Evolutionary conservation across 805 yeast genomes (phyloP).

Genomic region (Saccharomycopsis oosterbeekiorum): DNA sequence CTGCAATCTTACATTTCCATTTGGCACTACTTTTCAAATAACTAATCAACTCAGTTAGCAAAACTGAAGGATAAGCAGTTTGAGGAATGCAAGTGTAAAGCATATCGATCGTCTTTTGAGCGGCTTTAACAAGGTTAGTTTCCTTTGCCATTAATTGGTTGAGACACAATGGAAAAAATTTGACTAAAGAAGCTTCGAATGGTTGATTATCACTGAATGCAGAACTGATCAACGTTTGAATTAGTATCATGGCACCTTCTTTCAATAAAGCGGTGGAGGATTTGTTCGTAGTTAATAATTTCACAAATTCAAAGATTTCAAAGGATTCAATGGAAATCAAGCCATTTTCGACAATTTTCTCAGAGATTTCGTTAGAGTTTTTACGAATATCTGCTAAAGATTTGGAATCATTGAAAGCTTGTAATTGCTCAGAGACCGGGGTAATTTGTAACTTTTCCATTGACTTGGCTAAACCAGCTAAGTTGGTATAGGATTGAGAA

Average conservation of each 20-base stretch:
- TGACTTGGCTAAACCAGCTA: constrained; percentile 63
- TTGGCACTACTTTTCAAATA: constrained; percentile 78
- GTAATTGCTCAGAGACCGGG: constrained; percentile 56
- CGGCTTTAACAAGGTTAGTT: constrained; percentile 72
- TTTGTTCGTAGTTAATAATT: constrained; percentile 63
- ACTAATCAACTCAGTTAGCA: constrained; percentile 48
- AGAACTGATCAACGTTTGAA: constrained; percentile 37
- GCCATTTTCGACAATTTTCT: constrained; percentile 37
- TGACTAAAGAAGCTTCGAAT: constrained; percentile 62
- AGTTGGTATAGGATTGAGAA: constrained; percentile 57
- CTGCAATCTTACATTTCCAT: constrained; percentile 85
- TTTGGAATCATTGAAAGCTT: constrained; percentile 39
- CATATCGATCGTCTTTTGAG: constrained; percentile 68
- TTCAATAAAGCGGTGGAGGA: constrained; percentile 55
- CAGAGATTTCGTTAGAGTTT: constrained; percentile 45
- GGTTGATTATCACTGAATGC: constrained; percentile 57
- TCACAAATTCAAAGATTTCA: constrained; percentile 53
- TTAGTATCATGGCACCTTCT: constrained; percentile 61
- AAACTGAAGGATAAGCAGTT: constrained; percentile 67
- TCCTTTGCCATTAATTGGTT: constrained; percentile 84
- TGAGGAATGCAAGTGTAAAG: constrained; percentile 60
- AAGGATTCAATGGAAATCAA: constrained; percentile 45
- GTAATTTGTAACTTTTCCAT: constrained; percentile 52
- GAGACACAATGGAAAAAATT: constrained; percentile 50
- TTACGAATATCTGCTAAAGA: constrained; percentile 45